These are phyloP conservation scores for Aspergillus thermomutatus DNA, from an alignment of 2,329 filamentous ascomycete species.

Conservation along the genomic window DNA sequence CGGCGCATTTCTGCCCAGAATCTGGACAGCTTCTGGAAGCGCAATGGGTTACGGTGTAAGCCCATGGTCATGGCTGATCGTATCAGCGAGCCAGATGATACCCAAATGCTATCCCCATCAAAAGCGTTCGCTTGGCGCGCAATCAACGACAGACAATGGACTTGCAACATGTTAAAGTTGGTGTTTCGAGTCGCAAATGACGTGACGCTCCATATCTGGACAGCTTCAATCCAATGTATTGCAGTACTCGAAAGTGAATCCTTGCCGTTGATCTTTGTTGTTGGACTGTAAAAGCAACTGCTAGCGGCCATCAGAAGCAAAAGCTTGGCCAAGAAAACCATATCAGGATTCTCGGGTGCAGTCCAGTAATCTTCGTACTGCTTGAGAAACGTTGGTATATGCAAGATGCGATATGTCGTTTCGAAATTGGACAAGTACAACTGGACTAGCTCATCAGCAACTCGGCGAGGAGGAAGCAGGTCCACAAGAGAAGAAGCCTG, in stretches of 20 bases:
- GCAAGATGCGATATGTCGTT: conserved; percentile 55
- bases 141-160: conserved; percentile 31
- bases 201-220: conserved; percentile 33
- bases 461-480: conserved; percentile 42
- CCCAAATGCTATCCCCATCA: conserved; percentile 34
- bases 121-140: conserved; percentile 30
- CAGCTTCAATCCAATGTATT: conserved; percentile 38
- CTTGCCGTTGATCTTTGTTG: conserved; percentile 18
- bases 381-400: conserved; percentile 55
- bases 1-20: conserved; percentile 46
- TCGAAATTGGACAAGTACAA: conserved; percentile 57
- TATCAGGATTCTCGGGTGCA: conserved; percentile 37
- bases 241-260: conserved; percentile 47
- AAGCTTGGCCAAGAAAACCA: conserved; percentile 47
- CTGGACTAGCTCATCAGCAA: conserved; percentile 52
- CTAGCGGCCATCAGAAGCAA: conserved; percentile 41
- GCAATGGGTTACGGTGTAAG: conserved; percentile 38
- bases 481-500: conserved; percentile 28
- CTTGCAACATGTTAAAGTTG: conserved; percentile 30
- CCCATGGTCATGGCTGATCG: conserved; percentile 43
- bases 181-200: conserved; percentile 30
- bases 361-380: conserved; percentile 57
- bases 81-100: conserved; percentile 37
- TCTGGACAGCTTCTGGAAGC: conserved; percentile 30
- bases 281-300: conserved; percentile 39